These are phyloP conservation scores for Tolypocladium tundrense DNA, from an alignment of 2,329 filamentous ascomycete genomes.

Conservation along the genomic window DNA sequence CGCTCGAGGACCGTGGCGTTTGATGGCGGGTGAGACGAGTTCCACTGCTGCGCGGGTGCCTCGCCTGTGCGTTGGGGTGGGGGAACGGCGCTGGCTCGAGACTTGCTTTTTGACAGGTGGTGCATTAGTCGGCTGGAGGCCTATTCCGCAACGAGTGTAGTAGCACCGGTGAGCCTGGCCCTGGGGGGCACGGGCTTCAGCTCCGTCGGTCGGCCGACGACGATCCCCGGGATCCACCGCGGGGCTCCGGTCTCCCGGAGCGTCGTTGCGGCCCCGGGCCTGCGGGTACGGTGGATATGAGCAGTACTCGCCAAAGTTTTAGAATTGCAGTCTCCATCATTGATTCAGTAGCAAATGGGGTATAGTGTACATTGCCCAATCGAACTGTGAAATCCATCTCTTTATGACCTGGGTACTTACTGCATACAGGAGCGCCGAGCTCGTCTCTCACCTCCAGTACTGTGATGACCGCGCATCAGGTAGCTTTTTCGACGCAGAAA, in stretches of 20 bases:
- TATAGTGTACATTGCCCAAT: not conserved
- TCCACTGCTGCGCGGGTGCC: not conserved
- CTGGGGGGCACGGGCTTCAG: not conserved
- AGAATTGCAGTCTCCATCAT: not conserved
- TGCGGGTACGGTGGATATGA: not conserved
- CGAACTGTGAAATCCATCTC: not conserved
- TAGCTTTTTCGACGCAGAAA: constrained; percentile 8
- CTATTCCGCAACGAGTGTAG: not conserved
- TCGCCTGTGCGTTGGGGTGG: not conserved
- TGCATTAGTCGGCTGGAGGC: not conserved
- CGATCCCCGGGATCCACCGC: not conserved
- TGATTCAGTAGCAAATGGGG: not conserved
- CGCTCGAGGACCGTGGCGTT: not conserved
- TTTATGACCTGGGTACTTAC: no score
- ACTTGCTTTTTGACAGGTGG: not conserved
- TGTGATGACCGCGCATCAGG: not conserved
- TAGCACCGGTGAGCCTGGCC: not conserved
- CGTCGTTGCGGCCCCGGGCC: not conserved
- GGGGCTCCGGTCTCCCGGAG: not conserved
- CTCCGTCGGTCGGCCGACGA: not conserved
- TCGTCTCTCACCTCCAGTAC: not conserved
- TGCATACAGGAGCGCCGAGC: no score
- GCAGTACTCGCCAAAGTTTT: not conserved
- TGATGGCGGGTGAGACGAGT: not conserved
- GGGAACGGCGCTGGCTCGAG: not conserved